Evolutionary conservation across 2,329 filamentous ascomycete genomes (phyloP).

Genomic region (Sporothrix globosa): DNA sequence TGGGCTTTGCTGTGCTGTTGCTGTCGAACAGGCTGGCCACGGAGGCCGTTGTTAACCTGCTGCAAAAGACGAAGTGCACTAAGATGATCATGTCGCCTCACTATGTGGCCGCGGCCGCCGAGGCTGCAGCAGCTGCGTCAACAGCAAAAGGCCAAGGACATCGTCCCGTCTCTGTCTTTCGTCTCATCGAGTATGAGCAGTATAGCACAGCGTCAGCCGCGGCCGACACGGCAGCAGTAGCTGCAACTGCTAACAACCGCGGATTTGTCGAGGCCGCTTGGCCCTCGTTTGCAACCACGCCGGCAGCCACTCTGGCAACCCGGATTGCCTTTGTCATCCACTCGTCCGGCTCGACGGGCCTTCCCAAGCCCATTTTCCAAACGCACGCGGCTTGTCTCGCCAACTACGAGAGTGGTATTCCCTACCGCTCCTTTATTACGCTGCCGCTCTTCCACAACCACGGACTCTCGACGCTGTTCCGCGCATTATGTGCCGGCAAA

Average conservation of each 20-base stretch:
- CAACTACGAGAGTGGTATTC: constrained; percentile 49
- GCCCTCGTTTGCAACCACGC: constrained; percentile 31
- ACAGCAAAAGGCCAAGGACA: neutral
- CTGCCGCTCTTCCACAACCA: constrained; percentile 64
- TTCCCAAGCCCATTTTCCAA: constrained; percentile 66
- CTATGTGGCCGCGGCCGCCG: neutral
- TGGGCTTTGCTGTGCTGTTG: constrained; percentile 54
- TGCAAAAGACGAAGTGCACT: constrained; percentile 22
- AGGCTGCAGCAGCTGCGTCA: neutral
- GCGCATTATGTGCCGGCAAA: constrained; percentile 56
- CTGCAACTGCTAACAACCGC: constrained; percentile 36
- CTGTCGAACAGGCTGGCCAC: constrained; percentile 45
- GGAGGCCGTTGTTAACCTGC: constrained; percentile 40
- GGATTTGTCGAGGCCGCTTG: constrained; percentile 35
- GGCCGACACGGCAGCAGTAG: neutral
- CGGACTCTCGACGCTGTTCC: constrained; percentile 58
- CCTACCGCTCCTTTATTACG: constrained; percentile 57
- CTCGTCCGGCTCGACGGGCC: constrained; percentile 57
- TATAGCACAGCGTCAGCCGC: neutral
- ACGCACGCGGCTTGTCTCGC: constrained; percentile 56
- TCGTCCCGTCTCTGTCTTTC: constrained; percentile 13
- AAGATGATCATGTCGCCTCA: constrained; percentile 25
- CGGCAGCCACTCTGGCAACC: constrained; percentile 40
- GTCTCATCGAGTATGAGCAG: constrained; percentile 10
- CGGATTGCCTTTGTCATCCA: constrained; percentile 43